Base-by-base conservation (phyloP, 352 stramenopile species). In the Phytophthora hybrid region DNA sequence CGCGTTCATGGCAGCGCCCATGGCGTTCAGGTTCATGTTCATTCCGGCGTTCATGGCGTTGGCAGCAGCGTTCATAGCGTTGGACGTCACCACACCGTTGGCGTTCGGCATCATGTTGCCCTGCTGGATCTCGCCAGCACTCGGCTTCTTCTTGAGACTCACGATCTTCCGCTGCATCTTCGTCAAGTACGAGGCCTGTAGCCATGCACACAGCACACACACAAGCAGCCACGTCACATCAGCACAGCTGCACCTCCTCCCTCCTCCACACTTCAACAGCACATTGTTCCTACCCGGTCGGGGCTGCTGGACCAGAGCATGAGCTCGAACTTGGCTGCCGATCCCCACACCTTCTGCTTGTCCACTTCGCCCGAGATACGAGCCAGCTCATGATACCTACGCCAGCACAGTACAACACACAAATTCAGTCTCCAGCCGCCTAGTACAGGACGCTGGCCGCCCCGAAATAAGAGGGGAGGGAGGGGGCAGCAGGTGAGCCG, bases 141-240 rank as follows among this genome's bases (percentile, higher is more conserved):
- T 70, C 16, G 84, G 72, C 57, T 94, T 94, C 51, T 90, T 91
- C 72, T 93, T 93, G 19, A 95, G 67, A 69, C 80, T 93, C 72
- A 89, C 52, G 63, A 95, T 93, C 76, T 94, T 95, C 39, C 87
- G 79, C 77, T 95, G 87, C 84, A 95, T 91, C 72, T 93, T 93
- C 72, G 83, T 86, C 74, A 94, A 64, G 68, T 95, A 95, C 69
- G 84, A 91, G 53, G 85, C 86, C 89, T 95, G 65, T 14, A 68
- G 6, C 14, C 14, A 74, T 21, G 63, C n/a, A 74, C 26, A 5
- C 58, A 68, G 8, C 31, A 11, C 53, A 51, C 18, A 37, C 16
- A 53, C 37, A 3, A 9, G 39, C 14, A 31, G 26, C 26, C 26
- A 31, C 29, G 29, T 31, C 49, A 51, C n/a, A 26, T 73, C 19